Evolutionary conservation across 305 asterid species (phyloP).

Genomic region (Rubia peregrina): DNA sequence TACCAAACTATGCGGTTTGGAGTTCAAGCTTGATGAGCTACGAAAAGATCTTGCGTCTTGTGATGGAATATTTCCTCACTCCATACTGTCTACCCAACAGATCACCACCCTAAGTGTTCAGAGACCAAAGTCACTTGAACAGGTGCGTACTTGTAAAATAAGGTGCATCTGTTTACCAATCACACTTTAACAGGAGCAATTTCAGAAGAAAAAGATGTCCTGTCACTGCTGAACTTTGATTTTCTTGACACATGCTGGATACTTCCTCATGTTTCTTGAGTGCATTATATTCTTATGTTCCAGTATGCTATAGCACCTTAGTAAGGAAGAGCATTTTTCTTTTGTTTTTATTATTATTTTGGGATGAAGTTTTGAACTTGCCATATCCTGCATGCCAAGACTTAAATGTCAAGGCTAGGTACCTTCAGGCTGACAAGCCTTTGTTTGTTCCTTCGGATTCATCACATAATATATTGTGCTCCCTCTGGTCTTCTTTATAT

Average conservation of each 20-base stretch:
- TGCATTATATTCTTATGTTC: not conserved
- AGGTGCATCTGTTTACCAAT: not conserved
- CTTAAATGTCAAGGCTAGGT: too few species aligned
- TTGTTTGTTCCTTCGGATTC: not conserved
- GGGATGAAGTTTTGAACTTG: too few species aligned
- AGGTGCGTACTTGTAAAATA: slow-evolving; percentile 34
- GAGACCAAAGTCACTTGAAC: slow-evolving; percentile 58
- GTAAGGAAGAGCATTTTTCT: not conserved
- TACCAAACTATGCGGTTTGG: slow-evolving; percentile 52
- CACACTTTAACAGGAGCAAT: not conserved
- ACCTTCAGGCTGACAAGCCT: not conserved
- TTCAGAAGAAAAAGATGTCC: not conserved
- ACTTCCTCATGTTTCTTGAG: not conserved
- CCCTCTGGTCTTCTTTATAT: too few species aligned
- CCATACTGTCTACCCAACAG: slow-evolving; percentile 81
- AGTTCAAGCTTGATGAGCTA: slow-evolving; percentile 69
- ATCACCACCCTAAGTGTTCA: slow-evolving; percentile 43
- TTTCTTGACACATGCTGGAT: not conserved
- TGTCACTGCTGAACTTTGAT: slow-evolving; percentile 2
- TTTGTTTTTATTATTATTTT: not conserved
- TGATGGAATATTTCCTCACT: slow-evolving; percentile 87
- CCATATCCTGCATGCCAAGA: too few species aligned
- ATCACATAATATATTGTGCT: not conserved
- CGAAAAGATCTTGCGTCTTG: slow-evolving; percentile 68
- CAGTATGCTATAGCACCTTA: not conserved